phyloP scores from a whole-genome alignment of 805 yeast genomes.

The Metschnikowia lachancei region DNA sequence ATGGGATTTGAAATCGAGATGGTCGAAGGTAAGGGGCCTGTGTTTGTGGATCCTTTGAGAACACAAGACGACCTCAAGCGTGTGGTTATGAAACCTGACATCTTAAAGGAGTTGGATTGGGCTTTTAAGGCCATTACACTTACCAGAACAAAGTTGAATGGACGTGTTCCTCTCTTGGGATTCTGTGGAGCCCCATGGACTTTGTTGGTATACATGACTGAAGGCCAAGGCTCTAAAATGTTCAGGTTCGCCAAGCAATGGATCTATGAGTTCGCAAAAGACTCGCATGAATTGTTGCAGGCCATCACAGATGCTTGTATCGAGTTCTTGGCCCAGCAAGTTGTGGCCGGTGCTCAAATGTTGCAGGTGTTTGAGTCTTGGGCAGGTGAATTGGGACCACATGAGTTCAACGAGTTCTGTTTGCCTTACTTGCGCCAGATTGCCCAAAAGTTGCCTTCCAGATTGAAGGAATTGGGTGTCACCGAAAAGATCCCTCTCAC shows the following conservation, averaged over 20 bases:
- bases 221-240: slow-evolving; percentile 93
- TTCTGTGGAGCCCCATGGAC: slow-evolving; percentile 99
- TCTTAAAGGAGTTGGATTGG: slow-evolving; percentile 81
- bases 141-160: slow-evolving; percentile 81
- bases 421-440: slow-evolving; percentile 85
- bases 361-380: slow-evolving; percentile 95
- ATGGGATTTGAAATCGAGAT: slow-evolving; percentile 94
- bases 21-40: slow-evolving; percentile 94
- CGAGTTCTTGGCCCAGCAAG: slow-evolving; percentile 91
- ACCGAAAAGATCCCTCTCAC: slow-evolving; percentile 77
- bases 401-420: slow-evolving; percentile 83
- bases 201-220: slow-evolving; percentile 91
- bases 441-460: slow-evolving; percentile 59
- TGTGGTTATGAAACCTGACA: slow-evolving; percentile 63
- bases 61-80: slow-evolving; percentile 62
- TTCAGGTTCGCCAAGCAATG: slow-evolving; percentile 90
- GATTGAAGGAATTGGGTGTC: slow-evolving; percentile 70
- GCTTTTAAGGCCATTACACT: slow-evolving; percentile 90
- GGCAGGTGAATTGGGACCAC: slow-evolving; percentile 95
- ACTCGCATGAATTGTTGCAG: slow-evolving; percentile 67
- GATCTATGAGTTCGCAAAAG: slow-evolving; percentile 78
- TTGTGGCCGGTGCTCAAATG: slow-evolving; percentile 97
- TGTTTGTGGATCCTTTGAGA: slow-evolving; percentile 85
- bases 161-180: slow-evolving; percentile 91
- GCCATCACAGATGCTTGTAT: slow-evolving; percentile 83